Evolutionary conservation across 306 rosid species (phyloP), one percentile per base, ranked within the genome.

Genomic region (Cicer cuneatum): DNA sequence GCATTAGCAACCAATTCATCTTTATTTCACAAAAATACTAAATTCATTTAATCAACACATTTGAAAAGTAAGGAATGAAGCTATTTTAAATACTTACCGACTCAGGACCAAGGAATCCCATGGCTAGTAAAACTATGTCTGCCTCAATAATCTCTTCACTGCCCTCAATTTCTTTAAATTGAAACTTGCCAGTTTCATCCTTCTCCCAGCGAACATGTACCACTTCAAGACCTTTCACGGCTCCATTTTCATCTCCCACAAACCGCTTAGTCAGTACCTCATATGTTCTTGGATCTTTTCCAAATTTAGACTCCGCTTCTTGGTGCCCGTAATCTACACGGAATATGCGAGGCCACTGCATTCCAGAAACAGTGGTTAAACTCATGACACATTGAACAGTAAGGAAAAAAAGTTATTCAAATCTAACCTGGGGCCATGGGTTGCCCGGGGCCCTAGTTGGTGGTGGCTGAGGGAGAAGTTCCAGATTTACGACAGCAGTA

Each of bases 91-190:
- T 49, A 86, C 98, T 90, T 62, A 95, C 99, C 80, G 92, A 69
- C 76, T 95, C 98, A 1, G 99, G 99, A 71, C 99, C 99, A 35
- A 95, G 99, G 88, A 95, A 95, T 24, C 99, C 99, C 99, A 95
- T 92, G 68, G 99, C 99, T 11, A 95, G 87, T 5, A 95, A 83
- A 48, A 89, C 91, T 2, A 95, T 83, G 80, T 95, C 98, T 9
- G 93, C 96, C 81, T 89, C 96, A 18, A 95, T 85, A 47, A 92
- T 83, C 85, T 92, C 96, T 90, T 92, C 98, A 5, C 88, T 80
- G 21, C 98, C 99, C 79, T 90, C 96, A n/a, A 95, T 80, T 83
- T 95, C 99, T 83, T 89, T 89, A 62, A 87, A 85, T 79, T 90
- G 96, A 78, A 90, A 85, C 86, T 78, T 90, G 59, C 98, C 99